These are phyloP conservation scores for Pichia sp. DNA, from an alignment of 1,139 yeast species.

Conservation along the genomic window DNA sequence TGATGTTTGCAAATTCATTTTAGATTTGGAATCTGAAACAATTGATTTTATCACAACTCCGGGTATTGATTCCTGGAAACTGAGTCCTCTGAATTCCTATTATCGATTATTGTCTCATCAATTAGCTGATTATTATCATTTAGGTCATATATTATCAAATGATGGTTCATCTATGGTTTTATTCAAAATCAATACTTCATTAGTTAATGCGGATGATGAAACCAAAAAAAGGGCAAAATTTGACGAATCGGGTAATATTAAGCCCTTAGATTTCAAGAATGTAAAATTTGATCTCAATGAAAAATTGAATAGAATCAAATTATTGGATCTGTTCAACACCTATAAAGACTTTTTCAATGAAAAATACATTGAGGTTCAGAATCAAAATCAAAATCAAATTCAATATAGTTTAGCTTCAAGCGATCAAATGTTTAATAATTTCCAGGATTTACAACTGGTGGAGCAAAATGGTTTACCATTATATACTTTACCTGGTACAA, in stretches of 20 bases:
- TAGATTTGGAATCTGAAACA: slow-evolving; percentile 46
- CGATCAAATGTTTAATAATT: background rate
- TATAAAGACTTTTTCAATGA: slow-evolving; percentile 17
- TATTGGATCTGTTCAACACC: slow-evolving; percentile 21
- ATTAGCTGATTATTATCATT: slow-evolving; percentile 57
- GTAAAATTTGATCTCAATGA: slow-evolving; percentile 26
- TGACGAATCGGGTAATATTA: slow-evolving; percentile 28
- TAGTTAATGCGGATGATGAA: slow-evolving; percentile 30
- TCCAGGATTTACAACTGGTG: background rate
- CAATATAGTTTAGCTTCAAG: background rate
- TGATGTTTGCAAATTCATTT: slow-evolving; percentile 34
- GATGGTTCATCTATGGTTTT: slow-evolving; percentile 43
- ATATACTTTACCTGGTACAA: background rate
- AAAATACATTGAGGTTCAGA: slow-evolving; percentile 1
- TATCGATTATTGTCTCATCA: slow-evolving; percentile 62
- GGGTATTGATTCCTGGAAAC: slow-evolving; percentile 37
- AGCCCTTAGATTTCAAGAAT: slow-evolving; percentile 26
- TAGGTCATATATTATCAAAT: slow-evolving; percentile 45
- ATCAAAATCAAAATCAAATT: background rate
- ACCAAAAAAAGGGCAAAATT: slow-evolving; percentile 25
- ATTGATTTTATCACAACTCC: slow-evolving; percentile 35
- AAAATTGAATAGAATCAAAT: slow-evolving; percentile 26
- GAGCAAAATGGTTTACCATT: background rate
- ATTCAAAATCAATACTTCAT: slow-evolving; percentile 31
- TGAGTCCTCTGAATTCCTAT: slow-evolving; percentile 58